Evolutionary conservation across 2,329 filamentous ascomycete species (phyloP), one percentile per base, ranked within the genome.

Genomic region (Colletotrichum melonis): DNA sequence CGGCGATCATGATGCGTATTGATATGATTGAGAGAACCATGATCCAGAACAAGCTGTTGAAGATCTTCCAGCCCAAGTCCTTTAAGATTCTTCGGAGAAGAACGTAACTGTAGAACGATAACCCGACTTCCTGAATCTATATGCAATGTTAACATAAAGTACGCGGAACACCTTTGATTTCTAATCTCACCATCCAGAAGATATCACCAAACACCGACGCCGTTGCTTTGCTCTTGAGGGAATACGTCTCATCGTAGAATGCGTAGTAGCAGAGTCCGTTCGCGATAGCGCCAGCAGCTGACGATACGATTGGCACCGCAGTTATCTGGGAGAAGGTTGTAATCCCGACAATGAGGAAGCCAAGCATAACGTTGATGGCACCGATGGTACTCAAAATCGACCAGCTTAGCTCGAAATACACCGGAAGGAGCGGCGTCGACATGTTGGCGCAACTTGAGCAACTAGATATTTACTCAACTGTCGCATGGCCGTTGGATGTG

Each of bases 11-110:
- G 11, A 86, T 77, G 58, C 89, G 86, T 52, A 91, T 85, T 0
- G 86, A 80, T 2, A 81, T 78, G 49, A 91, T 88, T 11, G 89
- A 81, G 1, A 86, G 81, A 46, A 92, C 81, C 74, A 92, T 89
- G 4, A 86, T 86, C 74, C 90, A 92, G 75, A 92, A 88, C 5
- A 92, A 84, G 4, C 79, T 78, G 52, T 86, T 83, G 72, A 90
- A 90, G 4, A 87, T 80, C 2, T 82, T 79, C 74, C 80, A 79
- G 19, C 77, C 77, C n/a, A 75, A 76, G 63, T 86, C 84, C 69
- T 84, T 84, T 0, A 90, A 80, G n/a, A 89, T 84, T 32, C 86
- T 84, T 19, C 82, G 85, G 0, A 90, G 82, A 68, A 89, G 88
- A 46, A 88, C 82, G 76, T 88, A 90, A 67, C 88, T 88, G 65